Evolutionary conservation across 2,329 filamentous ascomycete species (phyloP).

Genomic region (Colletotrichum sp.): DNA sequence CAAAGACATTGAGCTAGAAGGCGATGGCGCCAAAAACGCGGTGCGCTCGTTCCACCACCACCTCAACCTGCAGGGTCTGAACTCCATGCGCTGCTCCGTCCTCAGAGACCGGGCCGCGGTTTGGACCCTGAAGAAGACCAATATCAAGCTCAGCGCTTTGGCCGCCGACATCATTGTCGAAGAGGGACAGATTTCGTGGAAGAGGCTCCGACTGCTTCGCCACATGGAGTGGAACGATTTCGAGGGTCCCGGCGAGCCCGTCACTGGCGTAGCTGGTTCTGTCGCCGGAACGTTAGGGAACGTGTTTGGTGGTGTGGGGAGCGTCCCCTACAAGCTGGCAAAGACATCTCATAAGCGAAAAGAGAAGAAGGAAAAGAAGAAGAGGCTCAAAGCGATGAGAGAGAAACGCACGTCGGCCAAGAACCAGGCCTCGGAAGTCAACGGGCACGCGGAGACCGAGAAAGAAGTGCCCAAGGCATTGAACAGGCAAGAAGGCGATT

Average conservation of each 20-base stretch:
- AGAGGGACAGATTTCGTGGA: conserved; percentile 66
- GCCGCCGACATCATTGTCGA: conserved; percentile 70
- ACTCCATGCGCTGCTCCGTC: conserved; percentile 70
- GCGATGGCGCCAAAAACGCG: conserved; percentile 74
- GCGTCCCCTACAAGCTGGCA: conserved; percentile 66
- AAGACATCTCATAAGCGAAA: conserved; percentile 62
- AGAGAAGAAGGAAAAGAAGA: conserved; percentile 54
- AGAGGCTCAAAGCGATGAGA: conserved; percentile 42
- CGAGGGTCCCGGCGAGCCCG: conserved; percentile 75
- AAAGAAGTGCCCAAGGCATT: neutral
- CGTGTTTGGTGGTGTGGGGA: conserved; percentile 66
- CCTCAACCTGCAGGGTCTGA: conserved; percentile 55
- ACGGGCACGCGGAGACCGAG: conserved; percentile 21
- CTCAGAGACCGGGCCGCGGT: conserved; percentile 66
- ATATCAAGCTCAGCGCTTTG: conserved; percentile 64
- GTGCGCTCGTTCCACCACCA: conserved; percentile 70
- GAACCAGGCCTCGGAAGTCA: neutral
- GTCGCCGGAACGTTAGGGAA: conserved; percentile 63
- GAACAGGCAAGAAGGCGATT: neutral
- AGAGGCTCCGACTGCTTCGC: conserved; percentile 66
- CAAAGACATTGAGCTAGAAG: conserved; percentile 63
- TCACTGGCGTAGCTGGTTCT: conserved; percentile 70
- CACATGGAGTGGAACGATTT: conserved; percentile 81
- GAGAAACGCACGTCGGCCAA: conserved; percentile 23
- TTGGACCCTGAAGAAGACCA: conserved; percentile 69